Evolutionary conservation across 345 rosid species (phyloP), one percentile per base, ranked within the genome.

Genomic region (Sonneratia alba): DNA sequence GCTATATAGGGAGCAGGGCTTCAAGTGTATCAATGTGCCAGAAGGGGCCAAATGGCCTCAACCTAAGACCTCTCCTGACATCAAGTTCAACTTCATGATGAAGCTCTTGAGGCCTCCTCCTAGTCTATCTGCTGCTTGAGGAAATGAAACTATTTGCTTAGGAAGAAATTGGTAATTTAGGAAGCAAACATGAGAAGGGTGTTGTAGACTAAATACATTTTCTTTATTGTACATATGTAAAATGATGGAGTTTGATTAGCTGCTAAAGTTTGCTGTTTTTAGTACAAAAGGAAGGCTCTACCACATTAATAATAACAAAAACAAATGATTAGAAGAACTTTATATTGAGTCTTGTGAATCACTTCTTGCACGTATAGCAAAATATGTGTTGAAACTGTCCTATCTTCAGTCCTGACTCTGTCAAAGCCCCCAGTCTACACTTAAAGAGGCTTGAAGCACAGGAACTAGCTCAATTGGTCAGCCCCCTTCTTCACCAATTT

Each of bases 31-130:
- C 15, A 85, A 84, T 81, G 91, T 87, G 57, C 94, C 97, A 0
- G 91, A 86, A 74, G 92, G 94, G 67, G 96, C 97, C 18, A 86
- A 80, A 69, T 92, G 97, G 97, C 97, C 97, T 1, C 78, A 76
- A 59, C 99, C 96, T 0, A 88, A 73, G 84, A 88, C 85, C 15
- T 74, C 94, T 3, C 92, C 91, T 0, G 92, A 88, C 75, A 38
- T 86, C 36, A 83, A 80, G 70, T 90, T 89, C 79, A 77, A 47
- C 82, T 89, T 95, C 80, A 95, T 95, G 99, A 90, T 90, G 96
- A 95, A 95, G 82, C 97, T 92, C 66, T 62, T 62, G 66, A 62
- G 27, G 37, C 66, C 13, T 22, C 59, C 64, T 59, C 18, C 66
- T 8, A 11, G 63, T 57, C 9, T 2, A 5, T 21, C 34, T 22